phyloP scores from a whole-genome alignment of 805 yeast genomes.

The Pichia scutulata region DNA sequence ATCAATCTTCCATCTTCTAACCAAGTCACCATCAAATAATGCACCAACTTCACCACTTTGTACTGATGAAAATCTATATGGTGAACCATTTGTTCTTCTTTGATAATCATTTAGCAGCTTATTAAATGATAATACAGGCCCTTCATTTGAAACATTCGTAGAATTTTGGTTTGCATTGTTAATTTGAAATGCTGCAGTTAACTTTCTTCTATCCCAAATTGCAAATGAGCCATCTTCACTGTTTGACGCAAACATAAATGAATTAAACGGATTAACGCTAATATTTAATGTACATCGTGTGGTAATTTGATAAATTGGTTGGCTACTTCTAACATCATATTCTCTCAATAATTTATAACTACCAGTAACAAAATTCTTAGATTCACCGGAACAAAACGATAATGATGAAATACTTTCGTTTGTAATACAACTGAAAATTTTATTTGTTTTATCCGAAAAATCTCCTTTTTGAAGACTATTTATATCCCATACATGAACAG shows the following conservation, averaged over 20 bases:
- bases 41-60: constrained; percentile 71
- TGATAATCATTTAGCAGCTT: constrained; percentile 53
- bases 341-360: constrained; percentile 72
- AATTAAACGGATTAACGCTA: constrained; percentile 59
- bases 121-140: constrained; percentile 49
- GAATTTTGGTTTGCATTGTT: constrained; percentile 7
- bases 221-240: constrained; percentile 82
- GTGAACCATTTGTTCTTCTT: constrained; percentile 52
- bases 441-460: constrained; percentile 39
- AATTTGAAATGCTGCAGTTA: constrained; percentile 24
- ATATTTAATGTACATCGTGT: constrained; percentile 67
- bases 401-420: constrained; percentile 71
- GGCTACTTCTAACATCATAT: constrained; percentile 60
- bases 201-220: constrained; percentile 70
- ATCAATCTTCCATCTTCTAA: constrained; percentile 77
- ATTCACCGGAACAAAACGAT: constrained; percentile 54
- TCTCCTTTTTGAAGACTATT: constrained; percentile 30
- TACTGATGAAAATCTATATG: constrained; percentile 60
- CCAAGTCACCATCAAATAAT: constrained; percentile 66
- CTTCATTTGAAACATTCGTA: constrained; percentile 31
- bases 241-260: constrained; percentile 60
- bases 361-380: constrained; percentile 55
- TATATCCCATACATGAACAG: constrained; percentile 75
- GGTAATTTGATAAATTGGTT: constrained; percentile 65
- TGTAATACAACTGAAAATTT: constrained; percentile 50